A percentile compares a stretch with the other conserved stretches of the same genome.
Conservation (phyloP, 1,284 basidiomycete genomes). For the Tausonia pullulans region DNA sequence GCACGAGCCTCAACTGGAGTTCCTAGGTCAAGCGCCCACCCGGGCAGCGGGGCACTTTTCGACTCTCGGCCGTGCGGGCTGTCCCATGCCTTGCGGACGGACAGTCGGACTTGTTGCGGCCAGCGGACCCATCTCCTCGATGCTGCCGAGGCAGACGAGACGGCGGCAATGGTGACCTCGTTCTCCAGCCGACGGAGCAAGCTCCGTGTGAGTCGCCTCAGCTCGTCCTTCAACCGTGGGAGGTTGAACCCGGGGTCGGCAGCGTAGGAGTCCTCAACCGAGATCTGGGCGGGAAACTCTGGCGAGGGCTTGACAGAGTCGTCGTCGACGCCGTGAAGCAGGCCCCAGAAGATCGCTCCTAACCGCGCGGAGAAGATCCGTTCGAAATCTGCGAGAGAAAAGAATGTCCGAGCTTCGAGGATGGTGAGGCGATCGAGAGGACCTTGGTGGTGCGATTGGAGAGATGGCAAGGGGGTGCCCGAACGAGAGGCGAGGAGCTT, state of each 20-base stretch:
- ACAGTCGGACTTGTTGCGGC: constrained; percentile 15
- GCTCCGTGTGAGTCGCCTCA: constrained; percentile 8
- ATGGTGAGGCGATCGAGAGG: constrained; percentile 7
- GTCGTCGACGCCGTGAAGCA: constrained; percentile 27
- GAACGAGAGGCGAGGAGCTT: background rate
- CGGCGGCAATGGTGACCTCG: constrained; percentile 12
- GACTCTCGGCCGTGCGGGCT: background rate
- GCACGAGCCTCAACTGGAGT: background rate
- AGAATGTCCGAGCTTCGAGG: background rate
- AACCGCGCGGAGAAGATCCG: constrained; percentile 6
- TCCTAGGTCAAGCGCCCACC: background rate
- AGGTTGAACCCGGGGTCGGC: background rate
- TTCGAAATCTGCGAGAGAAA: constrained; percentile 7
- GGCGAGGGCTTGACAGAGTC: constrained; percentile 29
- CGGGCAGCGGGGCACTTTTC: background rate
- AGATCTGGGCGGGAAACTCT: constrained; percentile 29
- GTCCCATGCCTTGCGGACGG: constrained; percentile 15
- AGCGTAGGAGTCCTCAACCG: constrained; percentile 30
- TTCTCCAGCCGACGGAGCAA: constrained; percentile 19
- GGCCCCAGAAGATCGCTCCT: constrained; percentile 22
- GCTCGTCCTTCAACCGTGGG: constrained; percentile 2
- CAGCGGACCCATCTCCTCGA: constrained; percentile 16
- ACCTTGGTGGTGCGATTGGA: too few relatives aligned
- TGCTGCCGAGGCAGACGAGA: background rate
- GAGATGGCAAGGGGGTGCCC: background rate